These are phyloP conservation scores for Curvularia verruculosa DNA, from an alignment of 2,329 filamentous ascomycete species.

Conservation along the genomic window DNA sequence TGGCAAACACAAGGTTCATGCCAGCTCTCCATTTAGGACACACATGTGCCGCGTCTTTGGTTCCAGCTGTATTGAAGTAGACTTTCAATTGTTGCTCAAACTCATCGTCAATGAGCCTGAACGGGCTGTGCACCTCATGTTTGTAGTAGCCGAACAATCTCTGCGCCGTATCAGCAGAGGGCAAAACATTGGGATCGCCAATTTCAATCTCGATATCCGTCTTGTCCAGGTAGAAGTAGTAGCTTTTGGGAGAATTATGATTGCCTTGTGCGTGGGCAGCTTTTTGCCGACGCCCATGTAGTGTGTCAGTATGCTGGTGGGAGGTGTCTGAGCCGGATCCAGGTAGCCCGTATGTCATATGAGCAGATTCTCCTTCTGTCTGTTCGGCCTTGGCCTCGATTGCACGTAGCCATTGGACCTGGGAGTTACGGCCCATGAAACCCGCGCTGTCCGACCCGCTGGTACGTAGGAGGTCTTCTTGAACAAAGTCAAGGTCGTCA, in stretches of 20 bases:
- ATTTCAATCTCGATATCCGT: conserved; percentile 19
- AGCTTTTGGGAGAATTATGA: neutral
- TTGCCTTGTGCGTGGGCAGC: neutral
- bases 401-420: conserved; percentile 35
- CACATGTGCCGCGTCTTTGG: neutral
- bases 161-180: conserved; percentile 32
- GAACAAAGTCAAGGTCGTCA: conserved; percentile 19
- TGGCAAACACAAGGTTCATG: conserved; percentile 49
- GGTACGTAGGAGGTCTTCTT: conserved; percentile 28
- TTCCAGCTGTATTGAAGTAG: conserved; percentile 6
- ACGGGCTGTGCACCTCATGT: conserved; percentile 26
- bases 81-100: conserved; percentile 15
- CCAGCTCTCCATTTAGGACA: conserved; percentile 41
- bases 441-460: conserved; percentile 27
- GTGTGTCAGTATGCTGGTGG: conserved; percentile 9
- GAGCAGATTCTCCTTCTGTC: conserved; percentile 13
- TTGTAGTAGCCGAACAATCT: conserved; percentile 42
- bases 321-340: conserved; percentile 18
- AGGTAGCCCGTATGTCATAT: conserved; percentile 26
- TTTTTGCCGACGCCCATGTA: conserved; percentile 4
- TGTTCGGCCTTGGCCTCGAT: conserved; percentile 15
- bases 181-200: conserved; percentile 33
- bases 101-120: conserved; percentile 29
- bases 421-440: conserved; percentile 34
- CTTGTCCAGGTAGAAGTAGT: conserved; percentile 40